phyloP scores from a whole-genome alignment of 805 yeast genomes.

The Cephaloascus fragrans region DNA sequence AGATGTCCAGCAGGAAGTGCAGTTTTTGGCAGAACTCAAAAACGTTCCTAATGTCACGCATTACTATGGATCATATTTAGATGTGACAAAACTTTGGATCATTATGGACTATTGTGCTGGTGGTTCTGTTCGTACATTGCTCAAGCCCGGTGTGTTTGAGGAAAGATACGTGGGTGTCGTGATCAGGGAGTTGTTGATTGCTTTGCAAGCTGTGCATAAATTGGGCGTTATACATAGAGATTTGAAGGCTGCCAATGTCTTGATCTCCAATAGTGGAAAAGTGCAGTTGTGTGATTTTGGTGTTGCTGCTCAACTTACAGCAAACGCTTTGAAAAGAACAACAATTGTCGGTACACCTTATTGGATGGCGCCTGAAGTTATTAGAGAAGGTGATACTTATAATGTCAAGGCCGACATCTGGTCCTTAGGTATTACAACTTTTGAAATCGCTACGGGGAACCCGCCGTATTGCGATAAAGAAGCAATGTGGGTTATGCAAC shows the following conservation, averaged over 20 bases:
- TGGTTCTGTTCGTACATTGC: conserved; percentile 79
- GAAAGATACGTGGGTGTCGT: conserved; percentile 80
- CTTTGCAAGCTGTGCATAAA: conserved; percentile 72
- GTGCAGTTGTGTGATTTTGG: conserved; percentile 96
- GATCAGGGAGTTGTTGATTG: conserved; percentile 70
- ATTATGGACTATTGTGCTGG: conserved; percentile 98
- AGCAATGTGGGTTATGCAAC: conserved; percentile 88
- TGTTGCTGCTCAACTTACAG: conserved; percentile 87
- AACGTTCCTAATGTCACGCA: conserved; percentile 87
- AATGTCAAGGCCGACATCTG: conserved; percentile 93
- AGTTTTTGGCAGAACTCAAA: conserved; percentile 72
- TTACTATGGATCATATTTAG: conserved; percentile 79
- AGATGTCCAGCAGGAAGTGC: conserved; percentile 90
- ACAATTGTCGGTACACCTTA: conserved; percentile 96
- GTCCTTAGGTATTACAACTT: conserved; percentile 92
- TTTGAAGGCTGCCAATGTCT: conserved; percentile 90
- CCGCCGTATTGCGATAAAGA: conserved; percentile 97
- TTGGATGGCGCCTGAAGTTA: conserved; percentile 99
- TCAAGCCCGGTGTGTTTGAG: conserved; percentile 81
- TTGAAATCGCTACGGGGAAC: conserved; percentile 92
- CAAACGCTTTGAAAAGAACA: conserved; percentile 67
- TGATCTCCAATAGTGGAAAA: conserved; percentile 80
- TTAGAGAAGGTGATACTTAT: conserved; percentile 80
- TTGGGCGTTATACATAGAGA: conserved; percentile 94
- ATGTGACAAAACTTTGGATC: conserved; percentile 92